Conservation (phyloP, 1,284 basidiomycete genomes). For the Baeospora myosura region DNA sequence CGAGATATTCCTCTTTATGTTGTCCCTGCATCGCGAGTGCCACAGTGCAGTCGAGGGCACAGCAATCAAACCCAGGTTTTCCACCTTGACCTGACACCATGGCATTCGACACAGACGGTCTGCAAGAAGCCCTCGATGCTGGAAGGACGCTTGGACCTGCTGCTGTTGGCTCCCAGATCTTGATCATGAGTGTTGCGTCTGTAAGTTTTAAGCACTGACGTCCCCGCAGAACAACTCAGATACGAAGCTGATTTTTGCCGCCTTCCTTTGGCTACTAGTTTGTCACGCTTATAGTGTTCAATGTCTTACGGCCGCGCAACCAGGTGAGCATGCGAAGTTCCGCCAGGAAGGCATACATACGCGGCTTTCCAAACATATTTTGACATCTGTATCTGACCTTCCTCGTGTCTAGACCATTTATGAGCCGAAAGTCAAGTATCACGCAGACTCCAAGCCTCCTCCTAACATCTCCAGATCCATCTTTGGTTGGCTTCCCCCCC, state of each 20-base stretch:
- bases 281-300: slow-evolving; percentile 52
- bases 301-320: slow-evolving; percentile 58
- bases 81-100: no score
- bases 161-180: slow-evolving; percentile 53
- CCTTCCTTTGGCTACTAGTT: slow-evolving; percentile 29
- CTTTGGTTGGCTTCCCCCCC: slow-evolving; percentile 60
- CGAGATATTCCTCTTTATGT: no score
- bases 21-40: no score
- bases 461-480: slow-evolving; percentile 49
- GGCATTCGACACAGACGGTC: slow-evolving; percentile 7
- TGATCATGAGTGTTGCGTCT: slow-evolving; percentile 30
- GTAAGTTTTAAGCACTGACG: slow-evolving; percentile 15
- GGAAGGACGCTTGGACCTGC: slow-evolving; percentile 26
- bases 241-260: no score
- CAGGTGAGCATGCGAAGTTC: background rate
- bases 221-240: background rate
- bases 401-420: slow-evolving; percentile 49
- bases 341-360: no score
- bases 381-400: background rate
- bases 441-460: slow-evolving; percentile 30
- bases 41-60: no score
- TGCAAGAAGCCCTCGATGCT: slow-evolving; percentile 12
- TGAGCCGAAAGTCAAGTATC: slow-evolving; percentile 48
- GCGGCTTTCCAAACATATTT: no score
- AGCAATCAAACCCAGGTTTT: no score